Base-by-base conservation (phyloP, 1,284 basidiomycete genomes). In the Ganoderma leucocontextum region DNA sequence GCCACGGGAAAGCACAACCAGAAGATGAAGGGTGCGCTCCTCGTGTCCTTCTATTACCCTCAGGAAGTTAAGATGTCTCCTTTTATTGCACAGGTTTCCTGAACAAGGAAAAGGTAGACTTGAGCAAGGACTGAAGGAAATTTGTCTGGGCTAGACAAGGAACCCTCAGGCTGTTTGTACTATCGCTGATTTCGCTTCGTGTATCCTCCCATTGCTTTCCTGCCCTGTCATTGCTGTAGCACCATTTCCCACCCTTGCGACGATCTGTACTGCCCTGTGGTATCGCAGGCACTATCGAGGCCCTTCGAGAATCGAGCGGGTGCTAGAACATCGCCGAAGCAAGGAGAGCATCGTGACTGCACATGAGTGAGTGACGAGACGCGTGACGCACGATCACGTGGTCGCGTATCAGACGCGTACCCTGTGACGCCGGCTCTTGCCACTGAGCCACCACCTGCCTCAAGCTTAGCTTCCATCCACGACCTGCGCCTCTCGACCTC, bases 1-100 rank as follows among this genome's bases (percentile, higher is more conserved):
- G 85, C 87, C 60, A 89, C 92, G 73, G 88, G 83, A 73, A 85
- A 79, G 7, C 84, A 89, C 68, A 90, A 89, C 70, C 84, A 90
- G 78, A 94, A 91, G 77, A 81, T 95, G 76, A 91, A 90, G 83
- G 94, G 93, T 91, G 74, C 64, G 49, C 13, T 53, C 59, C 22
- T 2, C 55, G 1, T 38, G 55, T 19, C 2, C 12, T 19, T 36
- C 13, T 38, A 0, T 9, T 13, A 7, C 33, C 36, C 19, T 35
- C 7, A 38, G 15, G n/a, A 35, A 39, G 6, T 13, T 29, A 19
- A 22, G 2, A n/a, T 6, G 7, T 22, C 8, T 29, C 19, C 10
- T 25, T 29, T 13, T 2, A 5, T 49, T n/a, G 33, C 17, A 4
- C 55, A 83, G 82, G 82, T 22, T 83, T 82, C 77, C 62, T 83